Percentiles rank a stretch among this genome's conserved stretches.
phyloP scores from a whole-genome alignment of 345 rosid genomes.

The Syzygium aqueum region DNA sequence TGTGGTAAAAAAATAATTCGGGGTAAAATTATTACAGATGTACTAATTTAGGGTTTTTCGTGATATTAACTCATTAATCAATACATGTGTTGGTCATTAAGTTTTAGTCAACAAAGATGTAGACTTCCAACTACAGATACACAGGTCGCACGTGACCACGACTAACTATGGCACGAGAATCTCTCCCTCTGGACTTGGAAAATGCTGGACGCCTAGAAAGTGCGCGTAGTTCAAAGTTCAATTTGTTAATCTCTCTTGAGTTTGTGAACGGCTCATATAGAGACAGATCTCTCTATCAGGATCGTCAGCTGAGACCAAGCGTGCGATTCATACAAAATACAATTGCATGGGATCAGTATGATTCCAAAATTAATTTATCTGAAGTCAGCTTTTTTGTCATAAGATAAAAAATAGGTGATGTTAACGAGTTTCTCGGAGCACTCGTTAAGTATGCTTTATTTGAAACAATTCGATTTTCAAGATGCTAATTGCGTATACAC shows the following conservation, averaged over 20 bases:
- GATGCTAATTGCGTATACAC: neutral
- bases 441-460: neutral
- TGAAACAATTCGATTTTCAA: neutral
- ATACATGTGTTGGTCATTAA: neutral
- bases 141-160: neutral
- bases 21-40: too few species aligned
- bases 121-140: neutral
- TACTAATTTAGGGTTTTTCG: too few species aligned
- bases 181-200: neutral
- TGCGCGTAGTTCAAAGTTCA: neutral
- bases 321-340: neutral
- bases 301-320: neutral
- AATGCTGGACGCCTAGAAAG: neutral
- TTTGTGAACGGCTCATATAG: neutral
- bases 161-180: neutral
- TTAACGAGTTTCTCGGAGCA: neutral
- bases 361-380: neutral
- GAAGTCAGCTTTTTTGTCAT: neutral
- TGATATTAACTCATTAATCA: too few species aligned
- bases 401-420: neutral
- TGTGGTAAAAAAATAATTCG: too few species aligned
- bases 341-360: neutral
- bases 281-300: neutral
- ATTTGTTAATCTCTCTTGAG: neutral
- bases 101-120: neutral